phyloP scores from a whole-genome alignment of 495 filamentous ascomycete genomes.

The Chaetomium tenue region DNA sequence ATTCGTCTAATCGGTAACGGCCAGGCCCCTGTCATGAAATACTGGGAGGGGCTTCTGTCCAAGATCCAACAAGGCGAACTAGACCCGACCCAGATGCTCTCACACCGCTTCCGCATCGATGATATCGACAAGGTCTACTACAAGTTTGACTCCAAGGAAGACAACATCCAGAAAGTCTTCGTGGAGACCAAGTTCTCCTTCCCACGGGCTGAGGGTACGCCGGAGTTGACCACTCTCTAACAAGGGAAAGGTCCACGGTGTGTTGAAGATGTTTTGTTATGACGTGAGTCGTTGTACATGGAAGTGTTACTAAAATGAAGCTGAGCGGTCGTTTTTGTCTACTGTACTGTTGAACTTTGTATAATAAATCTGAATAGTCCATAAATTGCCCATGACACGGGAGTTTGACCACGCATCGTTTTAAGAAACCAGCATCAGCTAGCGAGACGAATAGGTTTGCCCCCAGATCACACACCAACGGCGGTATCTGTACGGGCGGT shows the following conservation, averaged over 20 bases:
- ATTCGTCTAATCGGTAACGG: slow-evolving; percentile 80
- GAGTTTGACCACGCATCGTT: too few relatives aligned
- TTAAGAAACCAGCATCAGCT: too few relatives aligned
- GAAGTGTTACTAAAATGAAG: neutral
- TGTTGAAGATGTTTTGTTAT: neutral
- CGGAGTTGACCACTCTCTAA: slow-evolving; percentile 48
- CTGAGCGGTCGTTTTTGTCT: too few relatives aligned
- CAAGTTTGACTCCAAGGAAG: slow-evolving; percentile 66
- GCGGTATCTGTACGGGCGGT: too few relatives aligned
- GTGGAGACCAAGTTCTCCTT: slow-evolving; percentile 65
- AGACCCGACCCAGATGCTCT: slow-evolving; percentile 76
- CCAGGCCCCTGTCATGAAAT: slow-evolving; percentile 79
- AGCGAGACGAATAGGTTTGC: too few relatives aligned
- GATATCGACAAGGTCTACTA: slow-evolving; percentile 70
- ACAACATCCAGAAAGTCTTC: slow-evolving; percentile 70
- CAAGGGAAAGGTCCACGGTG: neutral
- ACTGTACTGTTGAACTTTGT: too few relatives aligned
- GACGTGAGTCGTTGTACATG: neutral
- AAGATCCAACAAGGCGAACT: slow-evolving; percentile 69
- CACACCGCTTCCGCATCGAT: slow-evolving; percentile 71
- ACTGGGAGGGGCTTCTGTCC: slow-evolving; percentile 72
- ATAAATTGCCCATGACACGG: too few relatives aligned
- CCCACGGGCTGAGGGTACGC: slow-evolving; percentile 54
- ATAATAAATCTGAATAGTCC: too few relatives aligned
- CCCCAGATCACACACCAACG: too few relatives aligned